Conservation (phyloP, 2,329 filamentous ascomycete species). For the Zelopaecilomyces penicillatus region DNA sequence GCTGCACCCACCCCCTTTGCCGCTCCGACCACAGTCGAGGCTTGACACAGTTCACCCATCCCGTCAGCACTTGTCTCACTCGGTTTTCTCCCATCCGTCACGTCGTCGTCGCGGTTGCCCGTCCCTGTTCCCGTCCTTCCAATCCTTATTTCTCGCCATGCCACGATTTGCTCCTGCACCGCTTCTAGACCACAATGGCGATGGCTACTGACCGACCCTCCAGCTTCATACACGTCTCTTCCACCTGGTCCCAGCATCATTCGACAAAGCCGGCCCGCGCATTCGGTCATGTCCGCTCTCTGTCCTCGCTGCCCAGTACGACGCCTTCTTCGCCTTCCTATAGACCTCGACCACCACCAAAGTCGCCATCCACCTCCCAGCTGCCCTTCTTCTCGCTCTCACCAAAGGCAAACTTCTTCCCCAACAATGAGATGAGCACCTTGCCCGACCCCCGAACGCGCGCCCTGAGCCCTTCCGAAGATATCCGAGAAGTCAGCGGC, state of each 20-base stretch:
- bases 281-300: slow-evolving; percentile 43
- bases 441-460: slow-evolving; percentile 56
- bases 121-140: no score
- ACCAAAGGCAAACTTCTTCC: slow-evolving; percentile 31
- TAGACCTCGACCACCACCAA: slow-evolving; percentile 29
- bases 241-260: slow-evolving; percentile 42
- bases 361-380: slow-evolving; percentile 28
- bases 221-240: slow-evolving; percentile 44
- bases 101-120: no score
- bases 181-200: slow-evolving; percentile 9
- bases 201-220: slow-evolving; percentile 12
- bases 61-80: no score
- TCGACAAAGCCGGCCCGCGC: slow-evolving; percentile 23
- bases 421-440: slow-evolving; percentile 58
- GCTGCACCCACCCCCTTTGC: no score
- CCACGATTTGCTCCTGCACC: no score
- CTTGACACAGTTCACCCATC: no score
- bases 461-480: slow-evolving; percentile 36
- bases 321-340: slow-evolving; percentile 20
- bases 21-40: no score
- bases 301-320: slow-evolving; percentile 40
- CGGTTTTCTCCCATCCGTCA: no score
- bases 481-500: slow-evolving; percentile 17
- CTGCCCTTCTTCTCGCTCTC: slow-evolving; percentile 31
- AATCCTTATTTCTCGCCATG: no score